Conservation (phyloP, 495 filamentous ascomycete species). For the Penicillium dipodomyicola region DNA sequence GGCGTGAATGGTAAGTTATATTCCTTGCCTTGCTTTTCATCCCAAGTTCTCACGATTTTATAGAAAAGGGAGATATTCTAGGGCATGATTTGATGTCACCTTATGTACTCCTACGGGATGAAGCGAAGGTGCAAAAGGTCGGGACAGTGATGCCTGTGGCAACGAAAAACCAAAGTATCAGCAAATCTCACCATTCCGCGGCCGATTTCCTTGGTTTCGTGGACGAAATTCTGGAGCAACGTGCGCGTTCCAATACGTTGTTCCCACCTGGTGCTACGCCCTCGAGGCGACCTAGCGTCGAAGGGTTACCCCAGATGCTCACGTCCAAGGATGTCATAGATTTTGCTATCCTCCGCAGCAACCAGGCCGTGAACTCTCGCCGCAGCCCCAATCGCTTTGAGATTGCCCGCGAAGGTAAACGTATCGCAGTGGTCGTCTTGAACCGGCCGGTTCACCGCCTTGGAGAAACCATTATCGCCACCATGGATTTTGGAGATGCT, state of each 20-base stretch:
- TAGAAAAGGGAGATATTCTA: constrained; percentile 63
- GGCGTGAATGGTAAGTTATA: constrained; percentile 67
- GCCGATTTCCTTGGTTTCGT: constrained; percentile 74
- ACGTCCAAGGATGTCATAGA: constrained; percentile 85
- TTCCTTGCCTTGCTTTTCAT: background rate
- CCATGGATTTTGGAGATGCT: constrained; percentile 74
- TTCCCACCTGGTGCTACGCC: constrained; percentile 69
- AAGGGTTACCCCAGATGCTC: constrained; percentile 30
- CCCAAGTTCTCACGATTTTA: constrained; percentile 21
- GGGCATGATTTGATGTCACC: constrained; percentile 91
- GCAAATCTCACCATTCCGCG: constrained; percentile 41
- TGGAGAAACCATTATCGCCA: constrained; percentile 79
- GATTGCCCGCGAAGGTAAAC: constrained; percentile 82
- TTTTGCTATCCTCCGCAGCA: constrained; percentile 79
- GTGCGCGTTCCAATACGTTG: constrained; percentile 50
- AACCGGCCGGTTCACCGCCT: constrained; percentile 88
- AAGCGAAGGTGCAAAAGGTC: constrained; percentile 56
- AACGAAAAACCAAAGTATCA: constrained; percentile 42
- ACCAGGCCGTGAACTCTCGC: constrained; percentile 56
- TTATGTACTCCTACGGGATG: constrained; percentile 84
- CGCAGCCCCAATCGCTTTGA: constrained; percentile 85
- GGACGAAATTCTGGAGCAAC: constrained; percentile 68
- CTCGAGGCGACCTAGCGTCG: constrained; percentile 52
- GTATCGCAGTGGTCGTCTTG: constrained; percentile 83
- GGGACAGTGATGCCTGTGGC: constrained; percentile 20